Conservation (phyloP, 1,284 basidiomycete genomes). For the Porogramme epimiltina region DNA sequence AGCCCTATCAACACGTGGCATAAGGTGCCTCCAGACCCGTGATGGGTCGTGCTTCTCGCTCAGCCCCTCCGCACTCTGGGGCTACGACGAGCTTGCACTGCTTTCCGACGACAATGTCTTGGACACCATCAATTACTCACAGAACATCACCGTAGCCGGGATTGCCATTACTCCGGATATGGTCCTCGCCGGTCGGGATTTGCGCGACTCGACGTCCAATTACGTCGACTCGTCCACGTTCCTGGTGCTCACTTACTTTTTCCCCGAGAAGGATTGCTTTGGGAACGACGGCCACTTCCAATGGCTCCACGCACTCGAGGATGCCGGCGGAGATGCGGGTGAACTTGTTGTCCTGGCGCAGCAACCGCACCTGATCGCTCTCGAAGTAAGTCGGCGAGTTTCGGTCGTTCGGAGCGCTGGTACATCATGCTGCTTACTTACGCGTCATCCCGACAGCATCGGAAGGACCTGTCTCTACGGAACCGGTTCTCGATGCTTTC, state of each 20-base stretch:
- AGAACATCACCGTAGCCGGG: conserved; percentile 58
- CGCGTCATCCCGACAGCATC: conserved; percentile 43
- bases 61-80: conserved; percentile 77
- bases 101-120: conserved; percentile 57
- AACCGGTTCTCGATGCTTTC: conserved; percentile 61
- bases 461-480: conserved; percentile 38
- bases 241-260: conserved; percentile 78
- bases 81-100: conserved; percentile 56
- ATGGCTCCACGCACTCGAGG: conserved; percentile 63
- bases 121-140: conserved; percentile 52
- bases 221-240: conserved; percentile 67
- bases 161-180: conserved; percentile 69
- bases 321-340: conserved; percentile 43
- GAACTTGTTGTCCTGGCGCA: conserved; percentile 50
- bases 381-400: conserved; percentile 55
- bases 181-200: conserved; percentile 73
- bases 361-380: conserved; percentile 66
- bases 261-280: conserved; percentile 71
- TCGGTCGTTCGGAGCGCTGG: no score
- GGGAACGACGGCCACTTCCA: conserved; percentile 58
- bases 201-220: conserved; percentile 48
- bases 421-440: not conserved
- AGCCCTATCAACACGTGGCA: conserved; percentile 41
- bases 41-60: conserved; percentile 64
- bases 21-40: conserved; percentile 52